A percentile compares a stretch with the other conserved stretches of the same genome.
phyloP scores from a whole-genome alignment of 2,329 filamentous ascomycete genomes.

The Nannizziopsis arthrosporioides region DNA sequence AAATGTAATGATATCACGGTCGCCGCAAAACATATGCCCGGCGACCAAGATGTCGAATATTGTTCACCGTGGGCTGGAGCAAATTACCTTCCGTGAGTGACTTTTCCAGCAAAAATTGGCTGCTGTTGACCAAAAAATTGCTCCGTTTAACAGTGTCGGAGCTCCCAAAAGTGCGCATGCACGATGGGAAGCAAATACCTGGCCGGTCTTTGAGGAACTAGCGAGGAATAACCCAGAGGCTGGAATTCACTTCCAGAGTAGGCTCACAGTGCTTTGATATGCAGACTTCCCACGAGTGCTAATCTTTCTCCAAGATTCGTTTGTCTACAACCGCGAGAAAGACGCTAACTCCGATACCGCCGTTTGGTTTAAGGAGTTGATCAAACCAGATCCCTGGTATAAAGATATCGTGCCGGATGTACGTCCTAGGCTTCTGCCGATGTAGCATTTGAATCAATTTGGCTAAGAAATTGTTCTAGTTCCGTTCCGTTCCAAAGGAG shows the following conservation, averaged over 20 bases:
- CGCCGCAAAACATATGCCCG: constrained; percentile 80
- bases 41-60: constrained; percentile 85
- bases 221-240: constrained; percentile 59
- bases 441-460: neutral
- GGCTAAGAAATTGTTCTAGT: constrained; percentile 32
- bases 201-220: constrained; percentile 50
- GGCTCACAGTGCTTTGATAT: neutral
- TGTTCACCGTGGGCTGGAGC: constrained; percentile 82
- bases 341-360: constrained; percentile 46
- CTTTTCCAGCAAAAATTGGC: neutral
- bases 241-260: constrained; percentile 67
- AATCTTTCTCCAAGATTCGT: constrained; percentile 19
- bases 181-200: constrained; percentile 52
- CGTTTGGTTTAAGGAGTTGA: constrained; percentile 55
- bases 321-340: constrained; percentile 51
- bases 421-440: constrained; percentile 17
- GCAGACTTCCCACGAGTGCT: neutral
- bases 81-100: constrained; percentile 59
- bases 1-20: constrained; percentile 52
- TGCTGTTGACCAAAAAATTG: neutral
- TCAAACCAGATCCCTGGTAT: constrained; percentile 61
- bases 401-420: constrained; percentile 58
- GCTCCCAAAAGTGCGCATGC: constrained; percentile 28
- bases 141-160: constrained; percentile 26
- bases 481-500: constrained; percentile 45